These are phyloP conservation scores for Phytophthora boehmeriae DNA, from an alignment of 352 stramenopile genomes.

Conservation along the genomic window DNA sequence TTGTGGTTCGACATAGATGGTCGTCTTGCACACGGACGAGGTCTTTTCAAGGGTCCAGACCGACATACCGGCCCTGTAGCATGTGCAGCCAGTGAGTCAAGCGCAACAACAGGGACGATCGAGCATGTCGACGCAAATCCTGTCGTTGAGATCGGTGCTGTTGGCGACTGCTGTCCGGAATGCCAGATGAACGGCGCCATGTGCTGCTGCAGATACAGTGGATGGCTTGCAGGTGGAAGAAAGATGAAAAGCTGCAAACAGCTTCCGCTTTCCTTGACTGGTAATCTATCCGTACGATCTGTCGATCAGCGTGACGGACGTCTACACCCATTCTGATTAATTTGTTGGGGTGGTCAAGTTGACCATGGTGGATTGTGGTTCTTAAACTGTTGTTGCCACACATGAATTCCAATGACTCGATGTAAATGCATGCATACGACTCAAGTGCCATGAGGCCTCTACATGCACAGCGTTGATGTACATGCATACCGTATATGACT, in stretches of 20 bases:
- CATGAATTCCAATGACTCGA: too few relatives aligned
- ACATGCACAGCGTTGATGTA: too few relatives aligned
- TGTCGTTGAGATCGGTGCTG: neutral
- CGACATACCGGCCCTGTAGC: too few relatives aligned
- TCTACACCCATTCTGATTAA: neutral
- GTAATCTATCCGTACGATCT: constrained; percentile 1
- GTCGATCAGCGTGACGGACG: neutral
- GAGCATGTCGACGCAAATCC: neutral
- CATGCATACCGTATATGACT: too few relatives aligned
- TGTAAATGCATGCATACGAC: too few relatives aligned
- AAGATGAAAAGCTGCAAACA: neutral
- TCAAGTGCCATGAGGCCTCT: too few relatives aligned
- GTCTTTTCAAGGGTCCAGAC: too few relatives aligned
- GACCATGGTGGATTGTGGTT: neutral
- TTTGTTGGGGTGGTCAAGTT: neutral
- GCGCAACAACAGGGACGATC: too few relatives aligned
- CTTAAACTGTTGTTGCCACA: too few relatives aligned
- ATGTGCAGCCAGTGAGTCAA: too few relatives aligned
- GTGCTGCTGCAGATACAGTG: neutral
- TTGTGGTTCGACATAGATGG: too few relatives aligned
- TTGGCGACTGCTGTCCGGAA: neutral
- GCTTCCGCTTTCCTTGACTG: neutral
- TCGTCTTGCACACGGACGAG: too few relatives aligned
- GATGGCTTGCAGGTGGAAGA: neutral
- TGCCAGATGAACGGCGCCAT: neutral